Conservation (phyloP, 139 green algal species). For the Micromonas pusilla region DNA sequence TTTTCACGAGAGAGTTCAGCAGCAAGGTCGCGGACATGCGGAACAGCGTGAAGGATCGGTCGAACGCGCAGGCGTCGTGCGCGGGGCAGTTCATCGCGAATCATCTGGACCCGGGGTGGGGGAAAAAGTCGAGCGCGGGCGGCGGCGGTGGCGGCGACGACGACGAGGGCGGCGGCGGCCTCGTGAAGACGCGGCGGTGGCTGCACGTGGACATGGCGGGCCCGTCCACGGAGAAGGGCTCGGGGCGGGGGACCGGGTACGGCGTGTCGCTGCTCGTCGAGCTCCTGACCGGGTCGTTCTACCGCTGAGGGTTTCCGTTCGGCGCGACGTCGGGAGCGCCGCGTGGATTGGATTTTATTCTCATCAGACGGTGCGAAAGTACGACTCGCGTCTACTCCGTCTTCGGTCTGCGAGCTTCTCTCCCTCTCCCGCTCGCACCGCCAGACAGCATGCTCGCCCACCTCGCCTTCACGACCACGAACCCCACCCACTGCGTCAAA, state of each 20-base stretch:
- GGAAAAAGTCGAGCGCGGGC: too few relatives aligned
- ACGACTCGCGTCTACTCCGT: not conserved
- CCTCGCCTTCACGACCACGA: not conserved
- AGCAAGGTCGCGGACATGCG: slow-evolving; percentile 38
- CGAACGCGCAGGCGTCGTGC: slow-evolving; percentile 32
- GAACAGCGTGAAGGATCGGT: slow-evolving; percentile 33
- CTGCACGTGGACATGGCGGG: slow-evolving; percentile 32
- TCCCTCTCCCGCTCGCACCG: not conserved
- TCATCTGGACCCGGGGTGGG: slow-evolving; percentile 22
- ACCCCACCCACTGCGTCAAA: not conserved
- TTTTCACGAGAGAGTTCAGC: slow-evolving; percentile 25
- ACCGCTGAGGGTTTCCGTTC: too few relatives aligned
- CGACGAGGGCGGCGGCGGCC: too few relatives aligned
- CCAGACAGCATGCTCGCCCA: not conserved
- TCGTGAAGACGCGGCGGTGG: not conserved
- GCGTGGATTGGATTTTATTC: too few relatives aligned
- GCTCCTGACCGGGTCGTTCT: slow-evolving; percentile 1
- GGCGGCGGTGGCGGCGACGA: too few relatives aligned
- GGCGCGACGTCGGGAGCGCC: too few relatives aligned
- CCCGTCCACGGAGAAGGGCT: not conserved
- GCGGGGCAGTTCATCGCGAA: slow-evolving; percentile 26
- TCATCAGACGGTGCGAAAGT: too few relatives aligned
- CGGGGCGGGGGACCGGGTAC: slow-evolving; percentile 23
- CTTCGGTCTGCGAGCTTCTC: not conserved
- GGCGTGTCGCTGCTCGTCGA: slow-evolving; percentile 19